Conservation (phyloP, 352 stramenopile genomes). For the Vaucheria bursata region DNA sequence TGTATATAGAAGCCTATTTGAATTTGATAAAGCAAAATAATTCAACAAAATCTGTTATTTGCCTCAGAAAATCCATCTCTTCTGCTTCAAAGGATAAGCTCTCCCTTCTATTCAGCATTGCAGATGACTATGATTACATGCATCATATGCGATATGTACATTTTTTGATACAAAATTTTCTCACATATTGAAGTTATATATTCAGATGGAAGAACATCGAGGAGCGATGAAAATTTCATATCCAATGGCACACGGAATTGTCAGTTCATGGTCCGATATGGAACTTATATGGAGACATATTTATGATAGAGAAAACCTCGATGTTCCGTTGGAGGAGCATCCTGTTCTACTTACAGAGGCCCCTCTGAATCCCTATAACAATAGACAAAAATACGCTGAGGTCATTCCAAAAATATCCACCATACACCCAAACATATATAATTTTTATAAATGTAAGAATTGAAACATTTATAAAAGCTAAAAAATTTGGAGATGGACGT, state of each 20-base stretch:
- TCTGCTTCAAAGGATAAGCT: too few relatives aligned
- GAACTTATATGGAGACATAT: slow-evolving; percentile 57
- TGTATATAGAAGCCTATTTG: too few relatives aligned
- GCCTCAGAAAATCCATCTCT: too few relatives aligned
- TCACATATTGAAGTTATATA: too few relatives aligned
- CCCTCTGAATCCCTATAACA: slow-evolving; percentile 81
- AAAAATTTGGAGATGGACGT: background rate
- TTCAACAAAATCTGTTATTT: too few relatives aligned
- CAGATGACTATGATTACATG: too few relatives aligned
- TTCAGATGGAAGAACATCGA: slow-evolving; percentile 54
- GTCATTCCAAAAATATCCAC: slow-evolving; percentile 74
- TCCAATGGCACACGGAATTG: slow-evolving; percentile 79
- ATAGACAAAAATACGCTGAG: slow-evolving; percentile 82
- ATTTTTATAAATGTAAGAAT: too few relatives aligned
- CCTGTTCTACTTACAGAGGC: slow-evolving; percentile 82
- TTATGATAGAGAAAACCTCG: slow-evolving; percentile 50
- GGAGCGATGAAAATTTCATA: slow-evolving; percentile 70
- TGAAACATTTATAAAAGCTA: background rate
- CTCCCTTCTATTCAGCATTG: too few relatives aligned
- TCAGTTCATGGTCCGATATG: slow-evolving; percentile 84
- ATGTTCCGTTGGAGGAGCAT: slow-evolving; percentile 71
- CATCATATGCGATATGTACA: slow-evolving; percentile 30
- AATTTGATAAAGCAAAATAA: too few relatives aligned
- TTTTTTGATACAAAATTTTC: slow-evolving; percentile 52
- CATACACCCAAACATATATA: too few relatives aligned